Percentiles rank a stretch among this genome's conserved stretches.
Evolutionary conservation across 2,329 filamentous ascomycete genomes (phyloP).

Genomic region (Plenodomus lindquistii): DNA sequence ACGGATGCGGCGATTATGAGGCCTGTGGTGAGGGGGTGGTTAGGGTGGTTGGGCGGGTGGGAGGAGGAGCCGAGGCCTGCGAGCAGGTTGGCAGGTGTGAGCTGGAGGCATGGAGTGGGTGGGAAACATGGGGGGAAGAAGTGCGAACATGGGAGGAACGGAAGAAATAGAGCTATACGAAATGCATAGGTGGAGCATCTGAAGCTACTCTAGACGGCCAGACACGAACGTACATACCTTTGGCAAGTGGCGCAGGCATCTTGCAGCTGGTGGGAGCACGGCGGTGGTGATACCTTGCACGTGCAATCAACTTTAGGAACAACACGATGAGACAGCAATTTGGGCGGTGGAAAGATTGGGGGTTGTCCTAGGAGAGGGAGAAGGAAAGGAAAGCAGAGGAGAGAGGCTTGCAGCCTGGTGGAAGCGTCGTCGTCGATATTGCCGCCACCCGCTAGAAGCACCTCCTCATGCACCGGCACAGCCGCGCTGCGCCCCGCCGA

Average conservation of each 20-base stretch:
- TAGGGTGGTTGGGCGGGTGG: slow-evolving; percentile 25
- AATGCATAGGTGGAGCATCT: slow-evolving; percentile 18
- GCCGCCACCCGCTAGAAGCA: background rate
- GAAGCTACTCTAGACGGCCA: too few species aligned
- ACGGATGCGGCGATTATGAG: slow-evolving; percentile 65
- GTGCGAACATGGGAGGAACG: slow-evolving; percentile 20
- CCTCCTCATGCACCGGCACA: background rate
- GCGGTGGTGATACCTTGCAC: background rate
- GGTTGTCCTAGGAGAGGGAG: too few species aligned
- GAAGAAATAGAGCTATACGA: slow-evolving; percentile 18
- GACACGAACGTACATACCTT: slow-evolving; percentile 37
- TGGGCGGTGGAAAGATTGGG: too few species aligned
- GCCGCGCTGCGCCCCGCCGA: background rate
- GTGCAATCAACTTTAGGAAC: background rate
- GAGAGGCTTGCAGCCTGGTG: background rate
- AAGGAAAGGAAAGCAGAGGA: background rate
- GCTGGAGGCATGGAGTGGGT: background rate
- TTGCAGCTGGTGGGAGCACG: background rate
- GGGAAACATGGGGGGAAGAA: slow-evolving; percentile 5
- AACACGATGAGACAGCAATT: background rate
- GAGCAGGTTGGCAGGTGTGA: slow-evolving; percentile 36
- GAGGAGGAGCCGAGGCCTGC: slow-evolving; percentile 32
- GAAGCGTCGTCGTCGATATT: background rate
- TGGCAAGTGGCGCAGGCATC: slow-evolving; percentile 48
- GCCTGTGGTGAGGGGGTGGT: slow-evolving; percentile 50